Evolutionary conservation across 768 basidiomycete species (phyloP), one percentile per base, ranked within the genome.

Genomic region (Podaxis rugospora): DNA sequence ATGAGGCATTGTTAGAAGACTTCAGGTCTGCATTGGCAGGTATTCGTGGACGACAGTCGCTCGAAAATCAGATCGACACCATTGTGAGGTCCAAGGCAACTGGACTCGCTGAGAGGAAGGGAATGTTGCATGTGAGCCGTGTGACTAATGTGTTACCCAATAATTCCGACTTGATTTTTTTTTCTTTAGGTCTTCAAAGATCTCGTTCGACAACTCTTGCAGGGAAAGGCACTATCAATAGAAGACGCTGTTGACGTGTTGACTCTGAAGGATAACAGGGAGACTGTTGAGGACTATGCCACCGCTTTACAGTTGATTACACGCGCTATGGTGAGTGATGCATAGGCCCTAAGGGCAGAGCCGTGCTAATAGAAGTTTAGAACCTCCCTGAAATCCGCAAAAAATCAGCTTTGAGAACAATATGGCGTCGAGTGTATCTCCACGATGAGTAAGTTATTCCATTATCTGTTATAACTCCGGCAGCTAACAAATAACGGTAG

Each of bases 361-460:
- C 54, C 18, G 47, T 54, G 37, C 62, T 46, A 7, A 57, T 51
- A 14, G 35, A 32, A 51, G 32, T 36, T 37, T 36, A 93, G 89
- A 80, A 82, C 55, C 68, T 92, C 2, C 93, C 94, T 0, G 84
- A 87, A 61, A 83, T 83, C 35, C 80, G 95, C 51, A 82, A 81
- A 69, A 68, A 81, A 44, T 84, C 89, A 25, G 87, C 92, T 3
- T 83, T 91, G 67, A 80, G 86, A 50, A 86, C 84, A 35, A 80
- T 92, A 14, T 98, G 95, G 95, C 83, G 95, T 37, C 80, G 95
- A 32, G 83, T 96, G 50, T 96, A 91, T 69, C 80, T 90, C 55
- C 88, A 92, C 54, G 94, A 98, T 70, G 85, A 97, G 95, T 96
- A 72, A 62, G 88, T 79, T 53, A 5, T 18, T 52, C 62, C 55